These are phyloP conservation scores for Candida gorgasii DNA, from an alignment of 805 yeast genomes.

Conservation along the genomic window DNA sequence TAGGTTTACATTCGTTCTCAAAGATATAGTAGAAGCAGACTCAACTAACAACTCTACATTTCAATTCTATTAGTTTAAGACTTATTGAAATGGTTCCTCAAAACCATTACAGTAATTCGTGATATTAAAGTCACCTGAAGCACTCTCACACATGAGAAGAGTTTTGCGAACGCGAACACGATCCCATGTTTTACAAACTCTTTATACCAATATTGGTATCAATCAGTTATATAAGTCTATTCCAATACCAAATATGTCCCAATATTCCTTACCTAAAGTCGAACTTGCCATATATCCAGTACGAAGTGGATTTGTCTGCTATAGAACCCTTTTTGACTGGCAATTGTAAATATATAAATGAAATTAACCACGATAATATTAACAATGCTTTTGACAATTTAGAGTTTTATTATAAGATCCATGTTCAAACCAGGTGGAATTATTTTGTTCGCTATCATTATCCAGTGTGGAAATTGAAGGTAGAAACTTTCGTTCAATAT, in stretches of 20 bases:
- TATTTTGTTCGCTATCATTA: conserved; percentile 11
- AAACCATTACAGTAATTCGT: too few species aligned
- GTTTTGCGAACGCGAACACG: conserved; percentile 1
- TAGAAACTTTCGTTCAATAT: not conserved
- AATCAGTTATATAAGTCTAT: conserved; percentile 4
- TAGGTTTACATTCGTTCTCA: too few species aligned
- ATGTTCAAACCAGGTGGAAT: conserved; percentile 10
- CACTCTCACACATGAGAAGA: too few species aligned
- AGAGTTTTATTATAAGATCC: conserved; percentile 15
- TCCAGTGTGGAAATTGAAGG: conserved; percentile 12
- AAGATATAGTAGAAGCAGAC: too few species aligned
- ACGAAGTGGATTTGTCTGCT: conserved; percentile 1
- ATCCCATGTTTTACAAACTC: conserved; percentile 5
- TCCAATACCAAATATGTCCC: conserved; percentile 11
- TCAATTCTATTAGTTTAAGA: too few species aligned
- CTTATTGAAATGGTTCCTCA: too few species aligned
- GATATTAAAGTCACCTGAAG: too few species aligned
- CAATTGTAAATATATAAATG: conserved; percentile 13
- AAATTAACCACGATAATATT: conserved; percentile 15
- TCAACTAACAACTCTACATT: too few species aligned
- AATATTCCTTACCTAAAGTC: conserved; percentile 5
- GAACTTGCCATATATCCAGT: not conserved
- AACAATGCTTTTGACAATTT: conserved; percentile 10
- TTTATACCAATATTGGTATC: conserved; percentile 1
- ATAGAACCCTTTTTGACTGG: conserved; percentile 8